These are phyloP conservation scores for Cryphonectria radicalis DNA, from an alignment of 2,329 filamentous ascomycete genomes.

Conservation along the genomic window DNA sequence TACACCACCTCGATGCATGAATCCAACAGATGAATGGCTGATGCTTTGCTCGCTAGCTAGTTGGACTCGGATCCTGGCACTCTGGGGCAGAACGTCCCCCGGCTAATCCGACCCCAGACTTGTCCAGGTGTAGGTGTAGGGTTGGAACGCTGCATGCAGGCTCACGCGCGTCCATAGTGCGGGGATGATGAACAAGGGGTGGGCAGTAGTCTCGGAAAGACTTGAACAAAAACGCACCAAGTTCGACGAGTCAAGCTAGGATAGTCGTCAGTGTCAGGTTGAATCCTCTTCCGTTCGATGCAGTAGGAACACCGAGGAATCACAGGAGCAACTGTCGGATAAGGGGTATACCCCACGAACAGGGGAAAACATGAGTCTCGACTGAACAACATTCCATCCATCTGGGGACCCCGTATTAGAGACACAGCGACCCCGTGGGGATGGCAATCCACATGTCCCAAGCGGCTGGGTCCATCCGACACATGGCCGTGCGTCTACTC, in stretches of 20 bases:
- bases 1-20: not conserved
- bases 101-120: not conserved
- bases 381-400: not conserved
- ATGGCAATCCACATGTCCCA: constrained; percentile 10
- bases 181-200: not conserved
- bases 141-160: not conserved
- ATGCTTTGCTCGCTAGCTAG: not conserved
- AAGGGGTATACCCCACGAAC: constrained; percentile 17
- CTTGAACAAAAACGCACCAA: not conserved
- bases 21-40: not conserved
- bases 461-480: constrained; percentile 11
- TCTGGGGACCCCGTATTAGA: constrained; percentile 25
- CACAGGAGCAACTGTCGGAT: constrained; percentile 18
- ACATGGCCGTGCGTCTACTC: not conserved
- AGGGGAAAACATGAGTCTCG: not conserved
- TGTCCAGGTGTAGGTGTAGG: not conserved
- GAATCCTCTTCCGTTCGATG: constrained; percentile 23
- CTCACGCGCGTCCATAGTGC: not conserved
- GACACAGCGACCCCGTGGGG: constrained; percentile 13
- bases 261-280: constrained; percentile 11
- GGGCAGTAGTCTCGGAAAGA: not conserved
- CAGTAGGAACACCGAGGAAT: not conserved
- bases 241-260: constrained; percentile 4
- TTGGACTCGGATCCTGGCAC: not conserved
- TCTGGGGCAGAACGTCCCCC: not conserved